Evolutionary conservation across 2,329 filamentous ascomycete species (phyloP), one percentile per base, ranked within the genome.

Genomic region (Drechslerella coelobrocha): DNA sequence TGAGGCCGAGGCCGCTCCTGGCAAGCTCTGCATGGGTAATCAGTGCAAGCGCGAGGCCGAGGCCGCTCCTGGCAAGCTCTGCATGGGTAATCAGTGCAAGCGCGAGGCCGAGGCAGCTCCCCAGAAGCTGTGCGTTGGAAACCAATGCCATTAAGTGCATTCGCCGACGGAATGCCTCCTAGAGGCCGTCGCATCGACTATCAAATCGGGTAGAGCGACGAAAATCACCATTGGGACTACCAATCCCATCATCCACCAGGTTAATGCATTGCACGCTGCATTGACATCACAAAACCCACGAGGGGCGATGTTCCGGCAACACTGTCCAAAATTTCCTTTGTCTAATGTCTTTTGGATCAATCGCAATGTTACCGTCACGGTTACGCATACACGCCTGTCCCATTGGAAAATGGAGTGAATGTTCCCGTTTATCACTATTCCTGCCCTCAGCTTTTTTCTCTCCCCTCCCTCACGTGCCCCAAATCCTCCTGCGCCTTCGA

Each of bases 321-420:
- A 61, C 56, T 68, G 63, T 68, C 63, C 63, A 48, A 39, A 39
- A 39, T 68, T 68, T 68, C 63, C 63, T 68, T 68, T 68, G 63
- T 68, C 12, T 34, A 31, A 61, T 54, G 56, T 61, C 56, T 29
- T 61, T 55, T 52, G 27, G 34, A 68, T 60, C 55, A 68, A 48
- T 54, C 52, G 37, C 31, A 43, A 39, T 54, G 55, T 60, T 48
- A 68, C 48, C 54, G 60, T 51, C 62, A 54, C 61, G 62, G 62
- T 68, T 56, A 56, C 56, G 63, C 55, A 60, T 50, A 55, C 29
- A 34, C 29, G 29, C 29, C 6, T 12, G 29, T 34, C 7, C 29
- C 29, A 7, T 34, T 6, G 29, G 29, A 34, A 39, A 6, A 5
- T 39, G 34, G 34, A 39, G 34, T 39, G 34, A 39, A 39, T 39